Percentiles rank a stretch among this genome's conserved stretches.
Evolutionary conservation across 768 basidiomycete genomes (phyloP).

Genomic region (Boletus sp.): DNA sequence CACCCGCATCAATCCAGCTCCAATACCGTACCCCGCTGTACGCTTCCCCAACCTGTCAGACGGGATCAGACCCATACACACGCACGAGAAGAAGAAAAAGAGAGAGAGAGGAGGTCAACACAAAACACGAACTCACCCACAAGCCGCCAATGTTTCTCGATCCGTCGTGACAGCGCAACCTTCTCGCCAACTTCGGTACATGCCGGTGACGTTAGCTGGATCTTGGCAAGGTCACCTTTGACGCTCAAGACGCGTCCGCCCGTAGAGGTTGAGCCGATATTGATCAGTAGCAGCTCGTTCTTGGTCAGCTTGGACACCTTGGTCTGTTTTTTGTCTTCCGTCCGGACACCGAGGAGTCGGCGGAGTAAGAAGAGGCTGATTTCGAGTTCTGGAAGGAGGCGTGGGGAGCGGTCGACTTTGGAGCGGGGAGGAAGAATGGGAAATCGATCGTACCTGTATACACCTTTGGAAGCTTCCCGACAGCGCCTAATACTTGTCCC

Average conservation of each 20-base stretch:
- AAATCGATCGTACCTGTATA: conserved; percentile 61
- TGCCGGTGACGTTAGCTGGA: conserved; percentile 88
- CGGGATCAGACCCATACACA: background rate
- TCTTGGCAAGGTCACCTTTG: conserved; percentile 93
- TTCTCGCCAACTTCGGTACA: conserved; percentile 98
- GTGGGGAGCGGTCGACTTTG: no score
- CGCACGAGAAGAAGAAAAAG: background rate
- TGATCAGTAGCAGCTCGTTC: conserved; percentile 91
- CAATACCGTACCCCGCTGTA: conserved; percentile 78
- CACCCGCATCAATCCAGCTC: conserved; percentile 57
- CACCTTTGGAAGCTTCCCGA: conserved; percentile 90
- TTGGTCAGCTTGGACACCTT: conserved; percentile 91
- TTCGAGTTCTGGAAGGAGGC: conserved; percentile 62
- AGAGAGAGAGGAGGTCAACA: background rate
- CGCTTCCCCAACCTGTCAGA: conserved; percentile 64
- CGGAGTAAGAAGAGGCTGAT: conserved; percentile 94
- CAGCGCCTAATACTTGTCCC: conserved; percentile 93
- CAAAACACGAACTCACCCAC: conserved; percentile 60
- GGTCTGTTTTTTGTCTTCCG: conserved; percentile 98
- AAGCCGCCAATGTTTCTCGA: conserved; percentile 98
- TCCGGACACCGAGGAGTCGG: conserved; percentile 94
- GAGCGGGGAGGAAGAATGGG: background rate
- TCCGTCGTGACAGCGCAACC: conserved; percentile 89
- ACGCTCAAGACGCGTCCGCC: conserved; percentile 93
- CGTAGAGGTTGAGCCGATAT: conserved; percentile 96